Conservation (phyloP, 441 rosid genomes). For the Rhodomyrtus psidioides region DNA sequence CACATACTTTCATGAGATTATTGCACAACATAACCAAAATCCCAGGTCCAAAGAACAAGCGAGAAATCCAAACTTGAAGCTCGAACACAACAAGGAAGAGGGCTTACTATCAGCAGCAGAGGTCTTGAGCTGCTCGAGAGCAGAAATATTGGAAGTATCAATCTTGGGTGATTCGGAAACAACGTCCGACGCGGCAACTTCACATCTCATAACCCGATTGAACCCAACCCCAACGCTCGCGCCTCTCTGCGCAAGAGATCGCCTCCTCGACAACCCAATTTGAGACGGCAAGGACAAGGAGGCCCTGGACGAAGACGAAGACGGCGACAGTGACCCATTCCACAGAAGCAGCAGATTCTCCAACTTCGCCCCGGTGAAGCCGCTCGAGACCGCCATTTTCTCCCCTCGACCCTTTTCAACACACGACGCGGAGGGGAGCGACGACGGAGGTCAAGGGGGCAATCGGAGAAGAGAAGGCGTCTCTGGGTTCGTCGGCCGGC, state of each 20-base stretch:
- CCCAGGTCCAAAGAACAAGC: neutral
- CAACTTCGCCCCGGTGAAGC: conserved; percentile 47
- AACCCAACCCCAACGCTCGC: conserved; percentile 22
- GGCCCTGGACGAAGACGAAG: conserved; percentile 26
- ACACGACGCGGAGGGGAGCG: neutral
- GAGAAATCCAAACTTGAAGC: neutral
- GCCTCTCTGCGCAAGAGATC: conserved; percentile 6
- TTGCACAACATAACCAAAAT: neutral
- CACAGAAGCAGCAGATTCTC: conserved; percentile 36
- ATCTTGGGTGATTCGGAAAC: conserved; percentile 24
- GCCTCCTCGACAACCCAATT: conserved; percentile 9
- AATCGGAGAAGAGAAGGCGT: neutral
- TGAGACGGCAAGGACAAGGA: conserved; percentile 21
- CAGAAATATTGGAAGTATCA: conserved; percentile 48
- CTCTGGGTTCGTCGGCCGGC: neutral
- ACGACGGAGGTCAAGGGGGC: neutral
- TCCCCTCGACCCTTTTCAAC: neutral
- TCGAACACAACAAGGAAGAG: neutral
- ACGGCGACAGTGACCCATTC: conserved; percentile 24
- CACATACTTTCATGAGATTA: neutral
- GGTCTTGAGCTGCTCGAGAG: conserved; percentile 84
- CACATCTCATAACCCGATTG: conserved; percentile 29
- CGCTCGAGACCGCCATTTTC: conserved; percentile 56
- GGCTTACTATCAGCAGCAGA: conserved; percentile 73
- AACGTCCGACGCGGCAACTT: conserved; percentile 27